Evolutionary conservation across 495 filamentous ascomycete genomes (phyloP).

Genomic region (Hypoxylon fragiforme): DNA sequence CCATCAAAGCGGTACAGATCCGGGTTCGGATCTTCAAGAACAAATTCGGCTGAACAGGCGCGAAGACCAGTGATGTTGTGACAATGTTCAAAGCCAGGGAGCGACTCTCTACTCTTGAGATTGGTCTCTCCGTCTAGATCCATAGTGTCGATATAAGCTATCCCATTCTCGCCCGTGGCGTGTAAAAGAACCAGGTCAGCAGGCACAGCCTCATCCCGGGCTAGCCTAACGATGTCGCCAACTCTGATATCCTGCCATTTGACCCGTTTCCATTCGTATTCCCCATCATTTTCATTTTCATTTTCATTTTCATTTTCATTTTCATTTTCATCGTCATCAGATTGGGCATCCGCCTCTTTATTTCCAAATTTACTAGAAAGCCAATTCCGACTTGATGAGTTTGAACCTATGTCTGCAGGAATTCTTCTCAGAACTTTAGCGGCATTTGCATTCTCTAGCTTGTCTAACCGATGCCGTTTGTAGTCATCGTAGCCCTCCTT

Average conservation of each 20-base stretch:
- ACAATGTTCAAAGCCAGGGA: conserved; percentile 56
- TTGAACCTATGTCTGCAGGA: not conserved
- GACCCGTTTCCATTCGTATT: conserved; percentile 59
- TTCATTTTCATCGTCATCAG: conserved; percentile 25
- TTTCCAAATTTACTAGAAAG: conserved; percentile 10
- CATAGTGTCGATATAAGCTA: conserved; percentile 93
- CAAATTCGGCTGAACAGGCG: conserved; percentile 56
- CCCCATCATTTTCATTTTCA: conserved; percentile 30
- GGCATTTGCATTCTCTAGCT: conserved; percentile 76
- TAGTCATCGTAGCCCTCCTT: conserved; percentile 93
- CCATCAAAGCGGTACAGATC: conserved; percentile 89
- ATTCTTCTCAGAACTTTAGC: conserved; percentile 56
- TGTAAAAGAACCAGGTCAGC: conserved; percentile 79
- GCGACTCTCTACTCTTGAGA: conserved; percentile 64
- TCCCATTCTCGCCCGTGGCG: conserved; percentile 71
- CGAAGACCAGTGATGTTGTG: conserved; percentile 59
- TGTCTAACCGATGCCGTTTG: conserved; percentile 80
- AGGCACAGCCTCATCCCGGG: conserved; percentile 76
- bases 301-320: conserved; percentile 27
- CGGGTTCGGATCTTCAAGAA: conserved; percentile 82
- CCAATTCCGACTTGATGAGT: conserved; percentile 22
- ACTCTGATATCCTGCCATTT: conserved; percentile 83
- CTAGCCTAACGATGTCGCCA: conserved; percentile 77
- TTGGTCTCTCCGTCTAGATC: conserved; percentile 95
- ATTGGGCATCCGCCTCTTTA: not conserved